Evolutionary conservation across 257 asterid genomes (phyloP), one percentile per base, ranked within the genome.

Genomic region (Nicotiana attenuata): DNA sequence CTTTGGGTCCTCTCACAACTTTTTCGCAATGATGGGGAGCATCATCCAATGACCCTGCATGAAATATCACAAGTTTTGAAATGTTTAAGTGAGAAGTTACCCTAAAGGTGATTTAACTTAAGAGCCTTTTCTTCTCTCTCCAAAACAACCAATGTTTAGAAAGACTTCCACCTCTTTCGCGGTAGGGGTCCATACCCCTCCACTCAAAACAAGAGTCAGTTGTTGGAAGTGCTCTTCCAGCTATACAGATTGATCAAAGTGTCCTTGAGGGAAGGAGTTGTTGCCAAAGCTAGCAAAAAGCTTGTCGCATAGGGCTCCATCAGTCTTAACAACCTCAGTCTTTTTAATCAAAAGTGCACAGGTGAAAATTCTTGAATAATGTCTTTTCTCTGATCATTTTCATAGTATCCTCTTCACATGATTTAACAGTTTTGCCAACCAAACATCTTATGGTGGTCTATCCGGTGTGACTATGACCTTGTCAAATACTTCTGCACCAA

Each of bases 1-100:
- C 88, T 84, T 83, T 81, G 89, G 91, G 91, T 87, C 91, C 91
- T 89, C 89, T 59, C 67, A 61, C 64, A 56, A 78, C 83, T 90
- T 89, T 89, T 88, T 86, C 53, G 56, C 88, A 91, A 89, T 85
- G 88, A 88, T 88, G 85, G 84, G 80, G 83, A 78, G 85, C 86
- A 86, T 85, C 88, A 86, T 80, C 87, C 88, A 33, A 84, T 84
- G 85, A 78, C 84, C 80, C 85, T 85, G 84, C 91, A 83, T 80
- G 88, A 85, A 41, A 82, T 82, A 89, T 82, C 83, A 75, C 63
- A 68, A 86, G 78, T 52, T 88, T 86, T 76, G 80, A 55, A 88
- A 86, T 86, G 92, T 87, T 85, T 75, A 88, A 86, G 52, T 14
- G 78, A 80, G 81, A 85, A 85, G 89, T 84, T 82, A 80, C 86